A percentile compares a stretch with the other conserved stretches of the same genome.
These are phyloP conservation scores for Fusarium buharicum DNA, from an alignment of 2,329 filamentous ascomycete species.

Conservation along the genomic window DNA sequence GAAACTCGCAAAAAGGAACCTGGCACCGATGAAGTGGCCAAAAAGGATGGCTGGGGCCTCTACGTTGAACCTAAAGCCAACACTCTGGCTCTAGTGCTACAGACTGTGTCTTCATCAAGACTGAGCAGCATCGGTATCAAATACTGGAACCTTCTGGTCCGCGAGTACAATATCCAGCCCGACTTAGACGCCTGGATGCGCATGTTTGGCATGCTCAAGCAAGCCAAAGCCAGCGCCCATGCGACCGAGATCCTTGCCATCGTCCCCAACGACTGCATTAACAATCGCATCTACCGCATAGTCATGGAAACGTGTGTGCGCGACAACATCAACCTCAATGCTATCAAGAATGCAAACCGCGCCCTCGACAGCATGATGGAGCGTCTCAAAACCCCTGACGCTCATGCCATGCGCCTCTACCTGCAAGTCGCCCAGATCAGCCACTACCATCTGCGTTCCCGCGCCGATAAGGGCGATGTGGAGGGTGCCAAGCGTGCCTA, in stretches of 20 bases:
- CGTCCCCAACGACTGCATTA: conserved; percentile 60
- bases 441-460: conserved; percentile 53
- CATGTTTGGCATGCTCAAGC: conserved; percentile 74
- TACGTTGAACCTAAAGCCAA: conserved; percentile 63
- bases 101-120: conserved; percentile 69
- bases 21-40: conserved; percentile 3
- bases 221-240: conserved; percentile 72
- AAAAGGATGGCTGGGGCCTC: conserved; percentile 32
- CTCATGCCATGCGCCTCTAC: conserved; percentile 63
- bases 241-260: conserved; percentile 67
- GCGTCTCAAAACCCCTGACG: conserved; percentile 58
- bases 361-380: conserved; percentile 72
- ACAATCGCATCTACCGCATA: conserved; percentile 70
- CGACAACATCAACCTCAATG: conserved; percentile 79
- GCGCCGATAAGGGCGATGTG: conserved; percentile 47
- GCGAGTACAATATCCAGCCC: conserved; percentile 70
- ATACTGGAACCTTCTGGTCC: conserved; percentile 82
- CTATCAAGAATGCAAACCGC: conserved; percentile 70
- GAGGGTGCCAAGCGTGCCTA: conserved; percentile 55
- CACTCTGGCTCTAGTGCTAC: conserved; percentile 75
- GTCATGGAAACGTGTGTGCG: conserved; percentile 79
- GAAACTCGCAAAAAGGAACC: conserved; percentile 15
- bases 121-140: conserved; percentile 70
- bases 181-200: conserved; percentile 76
- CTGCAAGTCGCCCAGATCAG: conserved; percentile 64